Conservation (phyloP, 345 rosid species). For the Gossypium ekmanianum region DNA sequence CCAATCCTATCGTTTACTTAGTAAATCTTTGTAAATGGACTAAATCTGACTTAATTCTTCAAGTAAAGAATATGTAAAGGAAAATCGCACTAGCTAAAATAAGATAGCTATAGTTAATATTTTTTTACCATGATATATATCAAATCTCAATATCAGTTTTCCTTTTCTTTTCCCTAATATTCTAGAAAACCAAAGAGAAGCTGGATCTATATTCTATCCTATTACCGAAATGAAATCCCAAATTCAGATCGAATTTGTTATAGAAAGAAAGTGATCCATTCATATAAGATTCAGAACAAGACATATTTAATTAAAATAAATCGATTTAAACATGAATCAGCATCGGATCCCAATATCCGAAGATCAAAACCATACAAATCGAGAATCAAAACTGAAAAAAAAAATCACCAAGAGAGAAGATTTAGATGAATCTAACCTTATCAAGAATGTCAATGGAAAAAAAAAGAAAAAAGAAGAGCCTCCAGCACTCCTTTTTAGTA, state of each 20-base stretch:
- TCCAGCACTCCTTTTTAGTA: constrained; percentile 5
- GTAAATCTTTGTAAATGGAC: neutral
- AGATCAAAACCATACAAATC: constrained; percentile 12
- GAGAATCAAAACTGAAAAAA: neutral
- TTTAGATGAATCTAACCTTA: constrained; percentile 33
- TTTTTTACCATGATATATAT: neutral
- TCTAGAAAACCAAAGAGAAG: neutral
- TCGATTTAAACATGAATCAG: neutral
- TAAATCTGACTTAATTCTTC: neutral
- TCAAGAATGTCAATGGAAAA: constrained; percentile 1
- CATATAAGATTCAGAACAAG: constrained; percentile 15
- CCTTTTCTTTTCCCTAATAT: neutral
- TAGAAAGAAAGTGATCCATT: constrained; percentile 13
- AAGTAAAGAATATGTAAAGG: neutral
- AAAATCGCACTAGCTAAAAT: neutral
- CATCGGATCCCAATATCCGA: constrained; percentile 31
- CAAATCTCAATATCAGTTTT: constrained; percentile 2
- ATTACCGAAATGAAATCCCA: neutral
- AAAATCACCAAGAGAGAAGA: neutral
- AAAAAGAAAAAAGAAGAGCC: neutral
- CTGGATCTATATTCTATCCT: constrained; percentile 14
- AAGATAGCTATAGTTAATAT: neutral
- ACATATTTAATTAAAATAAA: constrained; percentile 1
- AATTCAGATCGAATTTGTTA: constrained; percentile 16
- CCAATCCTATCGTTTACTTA: neutral